Base-by-base conservation (phyloP, 2,329 filamentous ascomycete genomes). In the Malbranchea cinnamomea region DNA sequence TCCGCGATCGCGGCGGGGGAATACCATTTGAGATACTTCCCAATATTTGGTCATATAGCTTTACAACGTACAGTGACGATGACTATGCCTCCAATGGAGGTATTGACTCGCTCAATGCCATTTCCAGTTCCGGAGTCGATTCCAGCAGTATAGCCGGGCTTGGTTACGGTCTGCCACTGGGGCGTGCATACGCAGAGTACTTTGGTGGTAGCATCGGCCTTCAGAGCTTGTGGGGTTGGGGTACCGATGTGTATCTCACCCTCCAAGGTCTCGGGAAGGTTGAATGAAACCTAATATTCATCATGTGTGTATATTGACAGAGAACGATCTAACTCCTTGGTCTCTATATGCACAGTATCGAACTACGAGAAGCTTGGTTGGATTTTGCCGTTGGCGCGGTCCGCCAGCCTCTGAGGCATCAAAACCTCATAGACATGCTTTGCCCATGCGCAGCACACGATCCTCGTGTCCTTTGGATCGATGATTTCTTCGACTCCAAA, bases 151-250 rank as follows among this genome's bases (percentile, higher is more conserved):
- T 98, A 36, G 89, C 89, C 0, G 89, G 89, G 0, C 56, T 98
- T 28, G 89, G 89, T 1, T 98, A 98, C 50, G 89, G 89, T 0
- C 52, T 98, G 38, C 89, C 89, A 1, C 57, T 98, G 13, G 84
- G 84, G 31, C 68, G 89, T 37, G 87, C 89, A 0, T 98, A 98
- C 49, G 89, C 89, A 1, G 87, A 98, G 60, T 98, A 95, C 47
- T 98, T 98, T 62, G 89, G 89, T 2, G 89, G 89, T 1, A 85
- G 85, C 2, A 89, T 98, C 35, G 76, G 76, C 4, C 76, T 98
- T n/a, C 87, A 98, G 64, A 94, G 83, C 50, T 57, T 95, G 26
- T 89, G 83, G 62, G 87, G 89, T 3, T 98, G 89, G 89, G 89
- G 74, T 0, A 74, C 71, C 3, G 72, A 77, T 56, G 71, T 75